Conservation (phyloP, 331 rosid species). For the Dryas integrifolia region DNA sequence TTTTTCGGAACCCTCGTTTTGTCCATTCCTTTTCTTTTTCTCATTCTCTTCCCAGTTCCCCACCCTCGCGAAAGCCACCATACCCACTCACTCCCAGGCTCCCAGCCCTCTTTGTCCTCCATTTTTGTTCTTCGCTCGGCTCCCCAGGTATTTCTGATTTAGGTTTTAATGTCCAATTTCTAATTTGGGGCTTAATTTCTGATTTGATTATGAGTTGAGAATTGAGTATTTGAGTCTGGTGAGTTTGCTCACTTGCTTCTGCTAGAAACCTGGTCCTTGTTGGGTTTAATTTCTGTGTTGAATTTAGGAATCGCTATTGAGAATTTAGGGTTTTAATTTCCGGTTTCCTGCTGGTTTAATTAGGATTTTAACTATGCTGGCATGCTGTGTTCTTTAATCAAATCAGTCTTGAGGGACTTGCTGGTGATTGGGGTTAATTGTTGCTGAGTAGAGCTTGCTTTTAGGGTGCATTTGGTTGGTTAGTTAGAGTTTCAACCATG, state of each 20-base stretch:
- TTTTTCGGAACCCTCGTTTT: not conserved
- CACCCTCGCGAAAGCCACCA: not conserved
- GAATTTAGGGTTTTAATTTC: not conserved
- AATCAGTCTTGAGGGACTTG: not conserved
- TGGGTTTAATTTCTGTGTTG: not conserved
- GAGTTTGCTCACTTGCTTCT: not conserved
- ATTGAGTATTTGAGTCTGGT: not conserved
- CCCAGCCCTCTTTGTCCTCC: not conserved
- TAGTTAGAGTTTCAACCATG: too few relatives aligned
- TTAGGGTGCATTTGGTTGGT: too few relatives aligned
- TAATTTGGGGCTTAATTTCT: too few relatives aligned
- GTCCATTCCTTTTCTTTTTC: not conserved
- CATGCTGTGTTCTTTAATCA: not conserved
- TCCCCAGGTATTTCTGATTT: not conserved
- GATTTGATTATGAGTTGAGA: not conserved
- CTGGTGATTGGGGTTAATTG: not conserved
- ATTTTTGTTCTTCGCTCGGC: not conserved
- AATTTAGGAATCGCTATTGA: too few relatives aligned
- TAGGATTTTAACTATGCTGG: not conserved
- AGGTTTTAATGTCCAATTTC: not conserved
- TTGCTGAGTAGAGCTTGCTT: too few relatives aligned
- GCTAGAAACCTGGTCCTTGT: not conserved
- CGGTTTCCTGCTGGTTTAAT: not conserved
- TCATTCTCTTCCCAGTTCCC: not conserved
- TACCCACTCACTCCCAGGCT: not conserved